Evolutionary conservation across 345 rosid species (phyloP).

Genomic region (Rhizophora apiculata): DNA sequence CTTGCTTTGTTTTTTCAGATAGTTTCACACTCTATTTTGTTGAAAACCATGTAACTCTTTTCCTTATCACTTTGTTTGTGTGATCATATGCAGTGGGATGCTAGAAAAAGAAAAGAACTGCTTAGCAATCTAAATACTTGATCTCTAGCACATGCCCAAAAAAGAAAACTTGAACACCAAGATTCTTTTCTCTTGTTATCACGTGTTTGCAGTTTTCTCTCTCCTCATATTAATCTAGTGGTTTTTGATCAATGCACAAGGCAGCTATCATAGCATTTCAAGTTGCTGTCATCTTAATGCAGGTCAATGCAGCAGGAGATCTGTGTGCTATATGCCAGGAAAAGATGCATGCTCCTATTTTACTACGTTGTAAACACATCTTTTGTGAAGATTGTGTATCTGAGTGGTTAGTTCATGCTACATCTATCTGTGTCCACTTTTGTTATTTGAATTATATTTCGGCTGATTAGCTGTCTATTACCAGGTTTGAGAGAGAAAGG

Average conservation of each 20-base stretch:
- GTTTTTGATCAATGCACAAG: not conserved
- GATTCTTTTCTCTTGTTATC: not conserved
- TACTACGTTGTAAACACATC: conserved; percentile 55
- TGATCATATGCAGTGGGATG: not conserved
- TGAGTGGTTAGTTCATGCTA: conserved; percentile 43
- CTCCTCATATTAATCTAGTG: not conserved
- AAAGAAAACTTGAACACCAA: no score
- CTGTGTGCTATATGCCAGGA: conserved; percentile 76
- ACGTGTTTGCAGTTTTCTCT: not conserved
- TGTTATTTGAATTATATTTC: not conserved
- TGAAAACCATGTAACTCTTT: not conserved
- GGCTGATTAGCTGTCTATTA: not conserved
- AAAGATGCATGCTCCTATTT: conserved; percentile 59
- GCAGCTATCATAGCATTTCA: not conserved
- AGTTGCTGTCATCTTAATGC: conserved; percentile 1
- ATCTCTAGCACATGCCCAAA: not conserved
- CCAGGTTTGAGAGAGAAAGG: conserved; percentile 69
- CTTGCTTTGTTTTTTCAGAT: no score
- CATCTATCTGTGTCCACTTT: not conserved
- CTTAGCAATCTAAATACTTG: not conserved
- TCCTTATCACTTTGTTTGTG: not conserved
- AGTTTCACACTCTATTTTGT: not conserved
- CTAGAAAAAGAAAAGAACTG: not conserved
- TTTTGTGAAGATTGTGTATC: conserved; percentile 70
- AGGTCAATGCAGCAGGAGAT: conserved; percentile 59